Evolutionary conservation across 2,329 filamentous ascomycete species (phyloP).

Genomic region (Biscogniauxia sp.): DNA sequence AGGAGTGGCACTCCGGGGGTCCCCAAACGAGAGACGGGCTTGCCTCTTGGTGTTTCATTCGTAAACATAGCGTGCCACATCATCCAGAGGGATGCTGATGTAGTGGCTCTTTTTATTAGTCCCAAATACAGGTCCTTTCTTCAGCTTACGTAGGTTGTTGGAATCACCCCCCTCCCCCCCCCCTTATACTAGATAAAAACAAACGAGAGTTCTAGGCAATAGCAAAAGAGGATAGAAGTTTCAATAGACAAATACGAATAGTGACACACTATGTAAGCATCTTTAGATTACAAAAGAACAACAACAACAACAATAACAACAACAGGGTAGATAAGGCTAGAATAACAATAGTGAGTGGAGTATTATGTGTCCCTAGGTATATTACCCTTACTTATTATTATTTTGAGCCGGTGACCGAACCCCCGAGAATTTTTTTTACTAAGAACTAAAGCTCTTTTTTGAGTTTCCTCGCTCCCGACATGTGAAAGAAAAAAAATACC

Average conservation of each 20-base stretch:
- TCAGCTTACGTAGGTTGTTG: background rate
- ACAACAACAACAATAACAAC: too few species aligned
- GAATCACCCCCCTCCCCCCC: background rate
- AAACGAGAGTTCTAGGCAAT: too few species aligned
- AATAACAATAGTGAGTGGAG: too few species aligned
- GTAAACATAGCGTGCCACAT: background rate
- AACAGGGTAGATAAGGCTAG: too few species aligned
- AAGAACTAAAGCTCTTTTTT: background rate
- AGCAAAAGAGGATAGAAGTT: background rate
- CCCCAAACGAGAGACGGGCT: background rate
- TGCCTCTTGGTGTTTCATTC: background rate
- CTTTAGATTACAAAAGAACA: too few species aligned
- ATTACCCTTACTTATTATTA: too few species aligned
- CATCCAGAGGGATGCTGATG: background rate
- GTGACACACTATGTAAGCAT: background rate
- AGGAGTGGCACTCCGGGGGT: background rate
- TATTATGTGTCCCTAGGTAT: too few species aligned
- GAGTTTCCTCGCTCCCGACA: background rate
- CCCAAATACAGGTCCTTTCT: background rate
- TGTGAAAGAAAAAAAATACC: background rate
- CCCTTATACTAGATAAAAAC: background rate
- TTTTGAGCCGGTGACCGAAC: background rate
- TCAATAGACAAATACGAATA: background rate
- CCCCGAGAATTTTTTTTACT: background rate
- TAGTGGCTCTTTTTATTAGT: background rate